These are phyloP conservation scores for Candida sanyaensis DNA, from an alignment of 1,139 yeast species.

Conservation along the genomic window DNA sequence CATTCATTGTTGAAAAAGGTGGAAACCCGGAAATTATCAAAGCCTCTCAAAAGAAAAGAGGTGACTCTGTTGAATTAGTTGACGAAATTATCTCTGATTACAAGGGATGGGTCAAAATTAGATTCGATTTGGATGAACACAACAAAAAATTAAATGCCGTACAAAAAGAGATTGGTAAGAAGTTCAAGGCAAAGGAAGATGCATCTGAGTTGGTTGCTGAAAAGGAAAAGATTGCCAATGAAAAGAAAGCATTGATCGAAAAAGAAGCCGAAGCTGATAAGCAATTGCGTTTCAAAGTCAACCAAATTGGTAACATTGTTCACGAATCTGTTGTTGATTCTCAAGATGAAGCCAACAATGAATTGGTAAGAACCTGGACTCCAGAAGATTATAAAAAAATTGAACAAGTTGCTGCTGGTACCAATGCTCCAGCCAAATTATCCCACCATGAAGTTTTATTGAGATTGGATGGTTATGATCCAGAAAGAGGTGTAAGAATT, in stretches of 20 bases:
- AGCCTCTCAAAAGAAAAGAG: constrained; percentile 90
- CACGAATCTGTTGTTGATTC: constrained; percentile 90
- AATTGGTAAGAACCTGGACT: constrained; percentile 82
- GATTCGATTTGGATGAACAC: constrained; percentile 87
- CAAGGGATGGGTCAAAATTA: constrained; percentile 88
- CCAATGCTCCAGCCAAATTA: constrained; percentile 74
- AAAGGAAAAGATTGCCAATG: constrained; percentile 71
- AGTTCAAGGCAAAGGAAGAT: constrained; percentile 94
- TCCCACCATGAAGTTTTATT: constrained; percentile 95
- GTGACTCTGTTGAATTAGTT: constrained; percentile 89
- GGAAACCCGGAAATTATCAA: constrained; percentile 91
- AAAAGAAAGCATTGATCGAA: constrained; percentile 66
- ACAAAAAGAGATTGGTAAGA: constrained; percentile 90
- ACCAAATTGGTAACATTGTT: constrained; percentile 89
- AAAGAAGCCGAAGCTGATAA: constrained; percentile 80
- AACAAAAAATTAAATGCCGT: constrained; percentile 85
- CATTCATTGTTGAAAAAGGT: constrained; percentile 93
- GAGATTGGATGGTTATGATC: constrained; percentile 96
- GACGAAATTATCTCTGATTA: constrained; percentile 92
- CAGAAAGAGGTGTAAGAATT: constrained; percentile 97
- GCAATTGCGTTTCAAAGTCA: constrained; percentile 75
- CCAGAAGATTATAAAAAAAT: constrained; percentile 62
- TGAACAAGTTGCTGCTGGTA: constrained; percentile 67
- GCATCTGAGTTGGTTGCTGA: constrained; percentile 79
- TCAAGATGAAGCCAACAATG: constrained; percentile 87